Base-by-base conservation (phyloP, 23 red algal species). In the Gracilariopsis chorda region DNA sequence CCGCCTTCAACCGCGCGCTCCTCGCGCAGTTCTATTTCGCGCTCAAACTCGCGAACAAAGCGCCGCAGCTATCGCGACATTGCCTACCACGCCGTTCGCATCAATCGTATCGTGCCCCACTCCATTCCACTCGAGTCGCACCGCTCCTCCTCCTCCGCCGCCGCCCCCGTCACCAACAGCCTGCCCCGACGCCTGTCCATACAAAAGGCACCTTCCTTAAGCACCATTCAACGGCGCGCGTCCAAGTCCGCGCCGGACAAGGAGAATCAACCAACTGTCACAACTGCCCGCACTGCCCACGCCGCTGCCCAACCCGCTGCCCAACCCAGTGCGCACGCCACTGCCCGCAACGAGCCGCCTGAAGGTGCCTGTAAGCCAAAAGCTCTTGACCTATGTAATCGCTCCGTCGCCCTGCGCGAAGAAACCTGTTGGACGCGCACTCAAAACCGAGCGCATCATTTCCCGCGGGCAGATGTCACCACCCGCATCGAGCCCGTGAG, bases 11-110 rank as follows among this genome's bases (percentile, higher is more conserved):
- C 13, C 2, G 23, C 76, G n/a, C 76, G 76, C 36, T 48, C 24
- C 5, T 59, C 76, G 20, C 28, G 34, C 19, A 42, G 45, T 25
- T 40, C 48, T 20, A 7, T 42, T 28, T 59, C 48, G 1, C 52
- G 48, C 5, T 28, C 76, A 8, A 17, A 59, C 28, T 0, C 32
- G 48, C 82, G 35, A 17, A 19, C 82, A 8, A 47, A 52, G 33
- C 76, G 58, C 27, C 82, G 52, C 61, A 70, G 60, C 27, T 89
- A 78, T 37, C 25, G 85, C 21, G 65, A 89, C 48, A 16, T 89
- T 61, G 85, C 85, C 13, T 89, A 89, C 58, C 51, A 73, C 51
- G 85, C 84, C 28, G 85, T 89, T 53, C 65, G 85, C 34, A 64
- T 72, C 42, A 73, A 76, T 63, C 48, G 58, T 17, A 76, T 89